These are phyloP conservation scores for Aspergillus felis DNA, from an alignment of 2,329 filamentous ascomycete genomes.

Conservation along the genomic window DNA sequence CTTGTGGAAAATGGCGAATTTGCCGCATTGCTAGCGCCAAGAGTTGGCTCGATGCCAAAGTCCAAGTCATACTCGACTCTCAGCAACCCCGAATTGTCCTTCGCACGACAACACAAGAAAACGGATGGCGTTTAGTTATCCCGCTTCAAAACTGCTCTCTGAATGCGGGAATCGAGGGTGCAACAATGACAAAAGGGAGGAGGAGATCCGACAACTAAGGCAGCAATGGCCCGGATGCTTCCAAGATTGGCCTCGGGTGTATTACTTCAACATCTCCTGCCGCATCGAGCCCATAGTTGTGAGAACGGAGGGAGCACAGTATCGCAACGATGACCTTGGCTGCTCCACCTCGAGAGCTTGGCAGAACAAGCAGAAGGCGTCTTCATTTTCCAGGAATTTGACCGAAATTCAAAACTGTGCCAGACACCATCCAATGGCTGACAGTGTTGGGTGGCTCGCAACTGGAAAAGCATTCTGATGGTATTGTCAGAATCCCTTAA, in stretches of 20 bases:
- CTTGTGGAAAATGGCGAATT: not conserved
- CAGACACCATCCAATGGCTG: not conserved
- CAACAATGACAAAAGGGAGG: not conserved
- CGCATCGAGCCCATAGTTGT: not conserved
- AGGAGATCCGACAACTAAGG: not conserved
- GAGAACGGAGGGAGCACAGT: not conserved
- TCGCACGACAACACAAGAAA: not conserved
- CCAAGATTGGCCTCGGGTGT: not conserved
- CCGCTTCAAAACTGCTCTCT: not conserved
- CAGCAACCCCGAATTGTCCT: not conserved
- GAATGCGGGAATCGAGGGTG: not conserved
- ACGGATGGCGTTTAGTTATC: not conserved
- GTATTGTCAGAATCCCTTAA: not conserved
- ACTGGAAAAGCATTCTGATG: not conserved
- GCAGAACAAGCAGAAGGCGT: not conserved
- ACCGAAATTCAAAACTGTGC: not conserved
- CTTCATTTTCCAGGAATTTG: not conserved
- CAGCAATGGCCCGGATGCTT: not conserved
- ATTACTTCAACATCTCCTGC: not conserved
- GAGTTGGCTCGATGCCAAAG: not conserved
- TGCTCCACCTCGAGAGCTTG: not conserved
- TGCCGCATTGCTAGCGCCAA: not conserved
- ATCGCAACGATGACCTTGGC: no score
- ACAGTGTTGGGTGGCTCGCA: not conserved
- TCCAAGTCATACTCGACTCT: not conserved